A percentile compares a stretch with the other conserved stretches of the same genome.
Conservation (phyloP, 192 early-diverging fungal species). For the Linnemannia elongata region DNA sequence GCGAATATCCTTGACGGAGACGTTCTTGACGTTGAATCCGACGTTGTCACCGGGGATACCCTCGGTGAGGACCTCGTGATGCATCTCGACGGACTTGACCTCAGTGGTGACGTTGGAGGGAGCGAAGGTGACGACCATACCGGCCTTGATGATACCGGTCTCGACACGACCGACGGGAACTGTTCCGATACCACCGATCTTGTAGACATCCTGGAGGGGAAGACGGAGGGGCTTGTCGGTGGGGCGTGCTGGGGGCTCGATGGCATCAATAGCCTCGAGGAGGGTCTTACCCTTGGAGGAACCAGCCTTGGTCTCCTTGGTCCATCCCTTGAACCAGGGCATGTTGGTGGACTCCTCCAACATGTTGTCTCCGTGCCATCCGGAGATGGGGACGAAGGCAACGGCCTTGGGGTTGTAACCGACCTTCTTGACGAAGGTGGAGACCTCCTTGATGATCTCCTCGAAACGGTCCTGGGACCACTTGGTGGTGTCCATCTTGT, state of each 20-base stretch:
- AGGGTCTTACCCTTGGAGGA: constrained; percentile 82
- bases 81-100: constrained; percentile 99
- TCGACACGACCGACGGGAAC: constrained; percentile 98
- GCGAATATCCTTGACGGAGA: constrained; percentile 97
- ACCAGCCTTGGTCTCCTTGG: constrained; percentile 88
- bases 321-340: constrained; percentile 98
- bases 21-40: constrained; percentile 99
- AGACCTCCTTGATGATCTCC: constrained; percentile 97
- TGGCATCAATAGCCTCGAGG: constrained; percentile 94
- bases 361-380: constrained; percentile 99
- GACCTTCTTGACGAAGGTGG: constrained; percentile 97
- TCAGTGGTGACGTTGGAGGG: constrained; percentile 91
- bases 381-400: constrained; percentile 97
- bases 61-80: constrained; percentile 92
- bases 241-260: constrained; percentile 92
- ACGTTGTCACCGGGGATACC: constrained; percentile 97
- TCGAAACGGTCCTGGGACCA: constrained; percentile 95
- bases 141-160: constrained; percentile 94
- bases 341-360: constrained; percentile 93
- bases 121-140: constrained; percentile 91
- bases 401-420: constrained; percentile 94
- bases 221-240: constrained; percentile 96
- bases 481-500: constrained; percentile 99
- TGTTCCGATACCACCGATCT: constrained; percentile 97
- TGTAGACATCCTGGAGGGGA: constrained; percentile 98